Base-by-base conservation (phyloP, 345 rosid genomes). In the Cardamine chenopodiifolia region DNA sequence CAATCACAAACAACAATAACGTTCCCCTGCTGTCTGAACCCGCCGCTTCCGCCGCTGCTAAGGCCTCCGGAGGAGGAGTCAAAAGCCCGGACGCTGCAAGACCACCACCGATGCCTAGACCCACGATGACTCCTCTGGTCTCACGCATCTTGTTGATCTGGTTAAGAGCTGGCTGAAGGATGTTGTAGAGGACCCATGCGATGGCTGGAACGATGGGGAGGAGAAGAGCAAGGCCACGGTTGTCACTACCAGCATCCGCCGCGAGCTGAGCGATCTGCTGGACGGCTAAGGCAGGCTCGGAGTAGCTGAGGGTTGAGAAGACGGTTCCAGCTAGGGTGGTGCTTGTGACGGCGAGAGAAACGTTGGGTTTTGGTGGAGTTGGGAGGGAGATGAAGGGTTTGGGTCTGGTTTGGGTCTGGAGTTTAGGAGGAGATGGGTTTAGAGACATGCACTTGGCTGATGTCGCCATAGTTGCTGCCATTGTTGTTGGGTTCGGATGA, bases 171-270 rank as follows among this genome's bases (percentile, higher is more conserved):
- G 98, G 98, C 69, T 86, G 98, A 50, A 91, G 89, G 65, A 94
- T 94, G 83, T 94, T 94, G 92, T 59, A 94, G 7, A 94, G 91
- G 11, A 91, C 98, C 98, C 98, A 94, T 1, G 61, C 93, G 47
- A 95, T 81, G 40, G 99, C 97, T 2, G 96, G 99, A 42, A 92
- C 66, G 74, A 95, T 62, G 2, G 97, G 97, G 7, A 95, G 87
- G 72, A 95, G 78, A 13, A 95, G 88, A 1, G 97, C 96, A 2
- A 86, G 9, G 7, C 99, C 99, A 9, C 99, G 90, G 83, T 86
- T 95, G 81, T 94, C 98, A 7, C 88, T 90, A 3, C 92, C 91
- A 0, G 92, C 86, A 1, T 62, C 69, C 1, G 72, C 70, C 0
- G 79, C 80, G 48, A 91, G 80, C 8, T 86, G 84, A 1, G 97